These are phyloP conservation scores for Elaeis guineensis DNA, from an alignment of 176 grass and related monocot species.

Conservation along the genomic window DNA sequence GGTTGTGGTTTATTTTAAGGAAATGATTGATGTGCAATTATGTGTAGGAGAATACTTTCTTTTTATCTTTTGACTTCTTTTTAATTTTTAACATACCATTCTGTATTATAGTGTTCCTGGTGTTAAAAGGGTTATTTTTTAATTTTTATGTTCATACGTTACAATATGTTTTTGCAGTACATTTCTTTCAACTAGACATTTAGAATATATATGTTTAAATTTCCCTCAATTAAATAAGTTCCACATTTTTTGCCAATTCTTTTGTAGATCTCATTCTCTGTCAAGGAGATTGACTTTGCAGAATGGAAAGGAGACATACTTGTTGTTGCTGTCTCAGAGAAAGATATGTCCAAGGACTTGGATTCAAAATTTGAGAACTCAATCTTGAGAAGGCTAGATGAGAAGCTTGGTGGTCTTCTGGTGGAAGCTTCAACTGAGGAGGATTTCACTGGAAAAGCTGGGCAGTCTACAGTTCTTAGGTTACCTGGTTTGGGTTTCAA, in stretches of 20 bases:
- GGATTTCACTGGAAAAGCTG: conserved; percentile 80
- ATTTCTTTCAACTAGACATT: too few relatives aligned
- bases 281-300: conserved; percentile 60
- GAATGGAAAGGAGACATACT: conserved; percentile 91
- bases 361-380: conserved; percentile 80
- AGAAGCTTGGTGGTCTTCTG: conserved; percentile 59
- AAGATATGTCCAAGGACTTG: conserved; percentile 64
- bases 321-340: conserved; percentile 71
- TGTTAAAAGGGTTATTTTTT: too few relatives aligned
- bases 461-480: conserved; percentile 70
- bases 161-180: too few relatives aligned
- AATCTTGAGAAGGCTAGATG: conserved; percentile 60
- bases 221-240: not conserved
- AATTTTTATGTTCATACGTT: too few relatives aligned
- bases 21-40: too few relatives aligned
- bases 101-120: too few relatives aligned
- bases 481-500: conserved; percentile 72
- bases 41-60: too few relatives aligned
- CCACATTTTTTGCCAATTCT: not conserved
- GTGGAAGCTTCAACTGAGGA: conserved; percentile 64
- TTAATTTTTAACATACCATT: too few relatives aligned
- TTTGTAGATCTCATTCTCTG: conserved; percentile 56
- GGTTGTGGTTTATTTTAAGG: too few relatives aligned
- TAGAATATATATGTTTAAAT: not conserved
- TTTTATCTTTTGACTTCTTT: too few relatives aligned